Percentiles rank a stretch among this genome's conserved stretches.
Evolutionary conservation across 78 protist species (phyloP).

Genomic region (Guillardia theta): DNA sequence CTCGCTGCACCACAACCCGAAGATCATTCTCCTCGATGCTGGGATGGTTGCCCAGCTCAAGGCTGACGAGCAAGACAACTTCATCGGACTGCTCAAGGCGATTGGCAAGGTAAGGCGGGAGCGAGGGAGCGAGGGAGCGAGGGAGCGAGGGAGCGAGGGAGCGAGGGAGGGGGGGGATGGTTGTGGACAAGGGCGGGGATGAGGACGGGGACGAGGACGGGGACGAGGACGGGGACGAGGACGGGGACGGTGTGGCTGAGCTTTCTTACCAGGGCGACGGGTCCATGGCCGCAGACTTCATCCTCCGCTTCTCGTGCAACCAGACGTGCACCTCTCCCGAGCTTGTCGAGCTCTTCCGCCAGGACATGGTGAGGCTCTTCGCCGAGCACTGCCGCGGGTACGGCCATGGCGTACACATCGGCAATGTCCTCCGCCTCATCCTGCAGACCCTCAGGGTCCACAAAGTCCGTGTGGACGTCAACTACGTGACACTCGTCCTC

Average conservation of each 20-base stretch:
- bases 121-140: background rate
- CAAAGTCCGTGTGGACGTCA: conserved; percentile 13
- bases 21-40: background rate
- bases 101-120: background rate
- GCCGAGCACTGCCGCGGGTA: background rate
- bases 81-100: conserved; percentile 6
- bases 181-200: no score
- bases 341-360: background rate
- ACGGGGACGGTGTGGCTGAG: no score
- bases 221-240: no score
- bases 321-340: background rate
- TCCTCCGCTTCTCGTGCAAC: background rate
- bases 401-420: background rate
- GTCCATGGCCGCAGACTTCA: no score
- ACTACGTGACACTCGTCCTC: conserved; percentile 34
- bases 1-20: background rate
- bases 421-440: conserved; percentile 2
- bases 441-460: background rate
- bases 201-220: no score
- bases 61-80: conserved; percentile 10
- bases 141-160: no score
- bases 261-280: no score
- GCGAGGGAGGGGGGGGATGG: no score
- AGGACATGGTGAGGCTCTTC: background rate
- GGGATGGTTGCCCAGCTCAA: conserved; percentile 22